Conservation (phyloP, 352 stramenopile genomes). For the Phytophthora hybrid region DNA sequence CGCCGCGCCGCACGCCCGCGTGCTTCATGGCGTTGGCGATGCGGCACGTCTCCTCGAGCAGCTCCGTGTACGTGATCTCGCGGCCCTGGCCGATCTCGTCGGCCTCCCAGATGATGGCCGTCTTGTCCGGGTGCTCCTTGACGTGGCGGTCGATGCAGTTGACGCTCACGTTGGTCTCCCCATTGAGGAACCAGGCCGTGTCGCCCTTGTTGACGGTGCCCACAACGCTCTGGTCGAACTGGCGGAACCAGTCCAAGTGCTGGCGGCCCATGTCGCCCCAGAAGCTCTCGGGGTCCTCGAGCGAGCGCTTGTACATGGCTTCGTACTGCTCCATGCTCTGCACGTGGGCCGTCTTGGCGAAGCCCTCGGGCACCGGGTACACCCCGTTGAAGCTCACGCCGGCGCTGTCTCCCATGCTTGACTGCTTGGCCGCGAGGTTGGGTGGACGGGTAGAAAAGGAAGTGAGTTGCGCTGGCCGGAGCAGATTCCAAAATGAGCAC, state of each 20-base stretch:
- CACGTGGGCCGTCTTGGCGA: constrained; percentile 70
- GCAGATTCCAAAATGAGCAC: constrained; percentile 30
- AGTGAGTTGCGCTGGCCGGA: constrained; percentile 12
- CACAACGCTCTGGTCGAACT: constrained; percentile 89
- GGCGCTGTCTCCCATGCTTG: constrained; percentile 39
- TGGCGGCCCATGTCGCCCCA: constrained; percentile 92
- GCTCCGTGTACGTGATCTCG: constrained; percentile 51
- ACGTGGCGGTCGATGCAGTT: constrained; percentile 97
- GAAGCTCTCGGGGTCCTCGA: constrained; percentile 90
- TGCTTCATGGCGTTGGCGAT: constrained; percentile 96
- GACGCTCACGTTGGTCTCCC: constrained; percentile 94
- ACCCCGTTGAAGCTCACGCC: constrained; percentile 42
- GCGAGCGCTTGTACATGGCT: constrained; percentile 84
- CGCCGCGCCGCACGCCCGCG: constrained; percentile 85
- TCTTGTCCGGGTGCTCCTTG: constrained; percentile 73
- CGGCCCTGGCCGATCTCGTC: constrained; percentile 93
- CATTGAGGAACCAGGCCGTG: constrained; percentile 94
- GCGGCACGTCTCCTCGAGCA: constrained; percentile 67
- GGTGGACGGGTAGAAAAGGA: too few relatives aligned
- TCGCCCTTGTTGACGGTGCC: constrained; percentile 92
- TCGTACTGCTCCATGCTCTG: constrained; percentile 81
- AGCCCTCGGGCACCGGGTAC: constrained; percentile 38
- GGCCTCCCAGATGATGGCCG: constrained; percentile 97
- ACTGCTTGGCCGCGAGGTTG: background rate
- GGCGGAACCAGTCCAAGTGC: constrained; percentile 93